Conservation (phyloP, 768 basidiomycete genomes). For the Ephemerocybe angulata region DNA sequence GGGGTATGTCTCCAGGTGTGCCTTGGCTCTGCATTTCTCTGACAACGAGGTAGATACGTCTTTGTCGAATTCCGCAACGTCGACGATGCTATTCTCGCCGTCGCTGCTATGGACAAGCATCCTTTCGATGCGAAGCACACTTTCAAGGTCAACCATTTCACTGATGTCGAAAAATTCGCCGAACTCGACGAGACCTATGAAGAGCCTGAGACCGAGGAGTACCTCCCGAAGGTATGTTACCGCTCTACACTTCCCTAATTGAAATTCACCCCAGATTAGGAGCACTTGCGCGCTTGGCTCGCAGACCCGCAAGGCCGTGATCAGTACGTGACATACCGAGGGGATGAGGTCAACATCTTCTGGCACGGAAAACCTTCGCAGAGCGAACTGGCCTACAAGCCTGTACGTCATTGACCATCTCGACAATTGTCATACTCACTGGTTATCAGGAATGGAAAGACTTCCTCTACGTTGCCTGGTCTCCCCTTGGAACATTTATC, state of each 20-base stretch:
- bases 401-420: slow-evolving; percentile 43
- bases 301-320: slow-evolving; percentile 90
- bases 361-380: slow-evolving; percentile 94
- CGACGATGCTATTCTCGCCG: slow-evolving; percentile 68
- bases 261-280: slow-evolving; percentile 42
- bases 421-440: slow-evolving; percentile 10
- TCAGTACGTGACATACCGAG: slow-evolving; percentile 92
- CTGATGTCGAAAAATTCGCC: slow-evolving; percentile 82
- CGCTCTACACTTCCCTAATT: neutral
- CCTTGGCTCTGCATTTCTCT: slow-evolving; percentile 2
- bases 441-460: slow-evolving; percentile 85
- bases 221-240: slow-evolving; percentile 62
- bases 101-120: slow-evolving; percentile 66
- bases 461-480: slow-evolving; percentile 92
- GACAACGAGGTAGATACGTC: slow-evolving; percentile 52
- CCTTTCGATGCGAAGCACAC: slow-evolving; percentile 86
- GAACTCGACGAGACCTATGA: slow-evolving; percentile 73
- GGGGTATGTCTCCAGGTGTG: slow-evolving; percentile 54
- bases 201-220: slow-evolving; percentile 73
- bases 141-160: slow-evolving; percentile 82
- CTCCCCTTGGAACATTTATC: slow-evolving; percentile 91
- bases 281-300: slow-evolving; percentile 94
- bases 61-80: slow-evolving; percentile 76
- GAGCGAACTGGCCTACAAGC: slow-evolving; percentile 75
- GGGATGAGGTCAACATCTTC: slow-evolving; percentile 83